Evolutionary conservation across 805 yeast genomes (phyloP).

Genomic region (Kuraishia floccosa): DNA sequence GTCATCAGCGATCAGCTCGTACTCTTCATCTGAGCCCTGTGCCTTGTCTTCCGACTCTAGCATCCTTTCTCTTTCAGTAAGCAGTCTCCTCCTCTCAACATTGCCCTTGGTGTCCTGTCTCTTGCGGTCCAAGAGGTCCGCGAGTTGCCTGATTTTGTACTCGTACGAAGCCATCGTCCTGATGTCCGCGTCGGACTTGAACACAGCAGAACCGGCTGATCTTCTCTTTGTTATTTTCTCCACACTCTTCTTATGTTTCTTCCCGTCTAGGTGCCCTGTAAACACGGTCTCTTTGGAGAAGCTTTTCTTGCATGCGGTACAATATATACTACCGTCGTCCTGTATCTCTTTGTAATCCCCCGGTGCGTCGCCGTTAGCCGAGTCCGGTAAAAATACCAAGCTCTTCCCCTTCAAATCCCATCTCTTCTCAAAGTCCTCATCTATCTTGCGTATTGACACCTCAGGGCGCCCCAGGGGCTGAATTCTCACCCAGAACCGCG

Average conservation of each 20-base stretch:
- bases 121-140: slow-evolving; percentile 24
- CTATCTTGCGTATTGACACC: slow-evolving; percentile 13
- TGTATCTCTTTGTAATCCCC: slow-evolving; percentile 7
- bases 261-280: slow-evolving; percentile 60
- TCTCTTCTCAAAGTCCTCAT: slow-evolving; percentile 6
- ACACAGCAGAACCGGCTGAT: background rate
- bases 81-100: slow-evolving; percentile 50
- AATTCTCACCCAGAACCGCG: slow-evolving; percentile 30
- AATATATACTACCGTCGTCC: slow-evolving; percentile 27
- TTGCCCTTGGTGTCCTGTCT: slow-evolving; percentile 44
- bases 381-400: too few relatives aligned
- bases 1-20: slow-evolving; percentile 14
- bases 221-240: slow-evolving; percentile 1
- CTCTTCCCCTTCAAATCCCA: too few relatives aligned
- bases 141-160: slow-evolving; percentile 23
- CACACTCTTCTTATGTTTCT: slow-evolving; percentile 54
- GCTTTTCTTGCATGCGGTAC: slow-evolving; percentile 49
- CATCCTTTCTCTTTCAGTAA: slow-evolving; percentile 60
- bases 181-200: slow-evolving; percentile 1
- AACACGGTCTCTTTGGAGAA: slow-evolving; percentile 60
- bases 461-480: slow-evolving; percentile 37
- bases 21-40: slow-evolving; percentile 23
- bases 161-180: slow-evolving; percentile 16
- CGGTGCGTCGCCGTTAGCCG: slow-evolving; percentile 9
- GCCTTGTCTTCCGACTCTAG: slow-evolving; percentile 36